phyloP scores from a whole-genome alignment of 768 basidiomycete genomes.

The Tricholoma sp. region DNA sequence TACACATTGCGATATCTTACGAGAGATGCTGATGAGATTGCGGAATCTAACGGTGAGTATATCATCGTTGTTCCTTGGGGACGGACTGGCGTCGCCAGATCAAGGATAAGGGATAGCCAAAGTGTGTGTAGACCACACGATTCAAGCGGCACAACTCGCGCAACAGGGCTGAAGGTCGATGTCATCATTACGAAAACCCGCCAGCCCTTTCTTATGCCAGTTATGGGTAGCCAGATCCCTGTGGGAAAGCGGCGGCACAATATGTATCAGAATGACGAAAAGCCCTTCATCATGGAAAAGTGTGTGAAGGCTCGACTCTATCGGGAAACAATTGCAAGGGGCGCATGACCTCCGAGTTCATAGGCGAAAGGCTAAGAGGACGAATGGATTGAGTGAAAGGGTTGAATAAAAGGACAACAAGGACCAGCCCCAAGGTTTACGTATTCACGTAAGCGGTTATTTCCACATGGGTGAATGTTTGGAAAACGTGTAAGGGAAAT shows the following conservation, averaged over 20 bases:
- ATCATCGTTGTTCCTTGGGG: background rate
- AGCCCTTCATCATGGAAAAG: background rate
- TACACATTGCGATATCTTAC: background rate
- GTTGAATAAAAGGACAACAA: conserved; percentile 2
- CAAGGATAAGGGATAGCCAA: background rate
- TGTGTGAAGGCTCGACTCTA: background rate
- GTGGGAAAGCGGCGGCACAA: background rate
- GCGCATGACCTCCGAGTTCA: background rate
- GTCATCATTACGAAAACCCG: background rate
- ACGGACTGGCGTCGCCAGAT: background rate
- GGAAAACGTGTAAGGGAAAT: background rate
- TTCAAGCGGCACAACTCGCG: background rate
- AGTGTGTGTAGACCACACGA: background rate
- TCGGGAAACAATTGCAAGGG: background rate
- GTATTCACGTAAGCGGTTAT: background rate
- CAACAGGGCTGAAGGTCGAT: background rate
- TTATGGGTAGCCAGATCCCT: background rate
- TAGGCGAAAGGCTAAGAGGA: background rate
- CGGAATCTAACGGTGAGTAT: too few species aligned
- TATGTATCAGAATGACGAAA: background rate
- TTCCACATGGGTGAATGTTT: background rate
- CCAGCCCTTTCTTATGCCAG: background rate
- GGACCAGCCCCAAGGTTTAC: background rate
- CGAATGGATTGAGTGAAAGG: background rate
- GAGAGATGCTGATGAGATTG: background rate